Evolutionary conservation across 2,329 filamentous ascomycete genomes (phyloP), one percentile per base, ranked within the genome.

Genomic region (Pyricularia grisea): DNA sequence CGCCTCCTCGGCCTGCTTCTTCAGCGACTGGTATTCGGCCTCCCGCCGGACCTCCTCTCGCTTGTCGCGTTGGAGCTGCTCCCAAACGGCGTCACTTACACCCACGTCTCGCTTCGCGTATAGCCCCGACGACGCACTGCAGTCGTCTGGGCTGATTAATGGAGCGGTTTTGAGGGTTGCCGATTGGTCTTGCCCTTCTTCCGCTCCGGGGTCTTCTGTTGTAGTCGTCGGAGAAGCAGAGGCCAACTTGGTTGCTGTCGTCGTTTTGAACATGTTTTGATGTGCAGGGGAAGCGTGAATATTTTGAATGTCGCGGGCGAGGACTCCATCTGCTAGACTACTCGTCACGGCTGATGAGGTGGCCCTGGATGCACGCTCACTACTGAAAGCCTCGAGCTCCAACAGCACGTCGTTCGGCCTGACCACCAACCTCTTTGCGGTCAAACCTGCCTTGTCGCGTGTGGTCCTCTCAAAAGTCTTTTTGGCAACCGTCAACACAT

Each of bases 61-160:
- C 25, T 76, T 79, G 75, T 90, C 86, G 1, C 70, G 73, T 70
- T 88, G 81, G 0, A 91, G 83, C 72, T 89, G 85, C 1, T 82
- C 77, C 89, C 89, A 92, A 1, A 86, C 78, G 6, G 77, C 84
- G 66, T 91, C 87, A 4, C 81, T 83, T 0, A 91, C 88, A 0
- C 85, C 85, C 0, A 80, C 75, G 70, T 92, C 89, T 14, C 88
- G 82, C 4, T 72, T 69, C 1, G 70, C 58, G 10, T 70, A 9
- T 17, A 25, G 20, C 20, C 6, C 20, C 2, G 42, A 4, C 9
- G 42, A 23, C 4, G 25, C 14, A 25, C 10, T 33, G 33, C 1
- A 17, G 36, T 27, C 14, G 14, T 28, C 31, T 33, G 28, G 12
- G 31, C 4, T 20, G 28, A 55, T 14, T 5, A 12, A 4, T n/a